Evolutionary conservation across 2,329 filamentous ascomycete species (phyloP).

Genomic region (Dissoconium aciculare): DNA sequence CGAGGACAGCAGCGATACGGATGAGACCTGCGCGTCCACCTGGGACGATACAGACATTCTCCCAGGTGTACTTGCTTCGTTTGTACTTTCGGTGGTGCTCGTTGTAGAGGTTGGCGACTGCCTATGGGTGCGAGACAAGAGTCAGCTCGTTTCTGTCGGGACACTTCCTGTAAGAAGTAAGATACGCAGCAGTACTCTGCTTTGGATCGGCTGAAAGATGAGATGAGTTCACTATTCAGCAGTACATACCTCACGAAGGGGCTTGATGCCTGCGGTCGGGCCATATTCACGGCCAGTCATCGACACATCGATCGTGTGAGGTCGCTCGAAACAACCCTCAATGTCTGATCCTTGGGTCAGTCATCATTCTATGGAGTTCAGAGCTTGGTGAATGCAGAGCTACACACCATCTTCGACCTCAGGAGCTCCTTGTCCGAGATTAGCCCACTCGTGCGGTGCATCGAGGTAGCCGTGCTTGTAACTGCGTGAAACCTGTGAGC

Average conservation of each 20-base stretch:
- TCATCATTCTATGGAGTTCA: constrained; percentile 31
- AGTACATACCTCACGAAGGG: constrained; percentile 66
- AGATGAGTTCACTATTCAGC: no score
- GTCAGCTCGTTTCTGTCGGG: no score
- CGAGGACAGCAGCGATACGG: constrained; percentile 82
- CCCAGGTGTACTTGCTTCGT: constrained; percentile 82
- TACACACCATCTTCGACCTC: constrained; percentile 76
- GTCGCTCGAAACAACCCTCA: constrained; percentile 71
- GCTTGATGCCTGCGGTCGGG: constrained; percentile 86
- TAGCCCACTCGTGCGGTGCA: constrained; percentile 72
- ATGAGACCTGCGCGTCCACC: constrained; percentile 86
- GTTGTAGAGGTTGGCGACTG: constrained; percentile 86
- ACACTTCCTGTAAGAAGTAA: no score
- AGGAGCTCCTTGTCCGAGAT: constrained; percentile 83
- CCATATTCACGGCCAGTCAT: constrained; percentile 73
- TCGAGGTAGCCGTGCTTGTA: constrained; percentile 77
- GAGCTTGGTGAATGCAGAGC: constrained; percentile 48
- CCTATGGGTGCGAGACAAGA: no score
- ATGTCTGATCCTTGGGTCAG: constrained; percentile 43
- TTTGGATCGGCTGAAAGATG: no score
- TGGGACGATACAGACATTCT: constrained; percentile 93
- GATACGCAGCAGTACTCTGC: no score
- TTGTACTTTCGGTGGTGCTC: constrained; percentile 79
- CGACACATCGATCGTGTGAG: constrained; percentile 61
- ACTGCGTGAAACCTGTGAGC: background rate